Evolutionary conservation across 805 yeast genomes (phyloP), one percentile per base, ranked within the genome.

Genomic region (Metschnikowia aberdeeniae): DNA sequence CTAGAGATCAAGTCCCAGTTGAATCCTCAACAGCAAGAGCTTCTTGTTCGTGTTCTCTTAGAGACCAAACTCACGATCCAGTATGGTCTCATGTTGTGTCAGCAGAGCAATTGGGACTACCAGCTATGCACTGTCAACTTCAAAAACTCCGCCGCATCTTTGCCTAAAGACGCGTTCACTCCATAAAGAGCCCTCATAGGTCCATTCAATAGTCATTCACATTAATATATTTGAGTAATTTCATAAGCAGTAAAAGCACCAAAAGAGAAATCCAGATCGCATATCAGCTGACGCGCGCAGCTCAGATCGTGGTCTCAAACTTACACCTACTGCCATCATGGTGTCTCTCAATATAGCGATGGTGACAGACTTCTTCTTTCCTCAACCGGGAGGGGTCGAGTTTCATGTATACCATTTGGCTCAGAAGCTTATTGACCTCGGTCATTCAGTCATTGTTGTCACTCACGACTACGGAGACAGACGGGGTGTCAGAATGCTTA

Each of bases 331-430:
- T 17, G 35, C 24, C 36, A 34, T 6, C 38, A 44, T 39, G 44
- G 31, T 35, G 12, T 35, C 43, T 36, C 62, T 64, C 50, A 68
- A 67, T 44, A 67, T 68, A 44, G 76, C 76, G 6, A 90, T 93
- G 97, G 87, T 90, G 4, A 86, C 95, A 36, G 99, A 93, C 66
- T 93, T 89, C 72, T 93, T 93, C 78, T 93, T 86, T 66, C 99
- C 99, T 9, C 99, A 93, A 61, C 85, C 97, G 0, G 99, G 99
- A 3, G 99, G 99, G 8, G 95, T 93, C 1, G 99, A 93, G 63
- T 81, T 92, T 50, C 99, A 93, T 61, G 86, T 92, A 13, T 89
- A 88, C 63, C 98, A 93, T 62, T 66, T 93, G 20, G 83, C 98
- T 0, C 95, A 89, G 63, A 80, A 84, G 57, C 76, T 90, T 44